Evolutionary conservation across 306 rosid genomes (phyloP).

Genomic region (Acacia crassicarpa): DNA sequence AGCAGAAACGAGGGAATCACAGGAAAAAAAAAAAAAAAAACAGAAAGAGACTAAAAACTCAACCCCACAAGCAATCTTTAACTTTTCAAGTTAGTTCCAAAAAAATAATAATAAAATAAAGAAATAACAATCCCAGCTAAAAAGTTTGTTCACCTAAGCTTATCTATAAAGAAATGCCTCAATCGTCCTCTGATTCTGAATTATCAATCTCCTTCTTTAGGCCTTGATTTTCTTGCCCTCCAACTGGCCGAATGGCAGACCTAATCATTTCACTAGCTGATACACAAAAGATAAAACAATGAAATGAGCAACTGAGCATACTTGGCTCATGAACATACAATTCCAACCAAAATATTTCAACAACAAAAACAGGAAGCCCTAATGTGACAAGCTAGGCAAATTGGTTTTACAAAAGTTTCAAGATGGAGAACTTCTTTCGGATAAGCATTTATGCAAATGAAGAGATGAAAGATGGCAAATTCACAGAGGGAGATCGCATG

Average conservation of each 20-base stretch:
- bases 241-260: conserved; percentile 29
- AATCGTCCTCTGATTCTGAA: conserved; percentile 43
- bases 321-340: not conserved
- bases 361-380: not conserved
- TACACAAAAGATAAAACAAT: not conserved
- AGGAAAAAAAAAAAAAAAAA: not conserved
- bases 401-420: not conserved
- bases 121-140: not conserved
- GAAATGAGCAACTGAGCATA: conserved; percentile 12
- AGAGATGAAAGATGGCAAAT: not conserved
- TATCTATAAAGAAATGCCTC: not conserved
- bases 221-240: conserved; percentile 25
- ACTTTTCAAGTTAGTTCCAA: not conserved
- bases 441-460: not conserved
- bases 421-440: not conserved
- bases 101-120: not conserved
- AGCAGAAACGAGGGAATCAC: not conserved
- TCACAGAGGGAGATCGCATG: not conserved
- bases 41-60: not conserved
- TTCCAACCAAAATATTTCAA: not conserved
- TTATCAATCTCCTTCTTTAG: conserved; percentile 27
- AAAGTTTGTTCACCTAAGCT: not conserved
- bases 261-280: conserved; percentile 43
- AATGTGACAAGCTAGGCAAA: not conserved
- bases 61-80: not conserved